Percentiles rank a stretch among this genome's conserved stretches.
phyloP scores from a whole-genome alignment of 2,329 filamentous ascomycete species.

The Aspergillus sp. region DNA sequence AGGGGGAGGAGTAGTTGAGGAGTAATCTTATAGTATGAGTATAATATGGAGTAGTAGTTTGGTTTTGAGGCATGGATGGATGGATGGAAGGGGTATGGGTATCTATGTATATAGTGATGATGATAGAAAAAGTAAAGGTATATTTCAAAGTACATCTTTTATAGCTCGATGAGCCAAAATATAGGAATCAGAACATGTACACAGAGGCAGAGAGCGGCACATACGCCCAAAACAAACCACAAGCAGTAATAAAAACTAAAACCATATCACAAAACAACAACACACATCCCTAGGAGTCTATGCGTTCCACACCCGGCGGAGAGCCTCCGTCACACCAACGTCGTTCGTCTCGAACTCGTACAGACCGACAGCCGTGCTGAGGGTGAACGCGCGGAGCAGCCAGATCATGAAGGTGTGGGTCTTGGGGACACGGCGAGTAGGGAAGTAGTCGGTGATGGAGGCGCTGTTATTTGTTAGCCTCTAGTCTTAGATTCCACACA shows the following conservation, averaged over 20 bases:
- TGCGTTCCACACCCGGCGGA: slow-evolving; percentile 88
- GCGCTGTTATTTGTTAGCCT: slow-evolving; percentile 47
- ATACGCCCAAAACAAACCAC: slow-evolving; percentile 24
- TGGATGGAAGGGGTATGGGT: too few relatives aligned
- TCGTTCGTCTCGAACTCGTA: slow-evolving; percentile 99
- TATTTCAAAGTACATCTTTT: slow-evolving; percentile 19
- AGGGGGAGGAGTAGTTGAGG: slow-evolving; percentile 1
- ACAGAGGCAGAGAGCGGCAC: slow-evolving; percentile 28
- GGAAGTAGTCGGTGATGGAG: slow-evolving; percentile 89
- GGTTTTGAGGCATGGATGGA: too few relatives aligned
- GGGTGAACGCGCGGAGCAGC: slow-evolving; percentile 75
- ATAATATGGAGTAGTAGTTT: too few relatives aligned
- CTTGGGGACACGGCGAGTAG: slow-evolving; percentile 67
- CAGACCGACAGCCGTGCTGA: slow-evolving; percentile 80
- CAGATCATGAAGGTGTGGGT: slow-evolving; percentile 70
- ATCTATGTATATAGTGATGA: background rate
- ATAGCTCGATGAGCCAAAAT: slow-evolving; percentile 15
- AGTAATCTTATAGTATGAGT: too few relatives aligned
- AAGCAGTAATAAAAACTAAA: slow-evolving; percentile 19
- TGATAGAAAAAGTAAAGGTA: too few relatives aligned
- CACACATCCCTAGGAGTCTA: slow-evolving; percentile 32
- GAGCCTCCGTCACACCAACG: slow-evolving; percentile 85
- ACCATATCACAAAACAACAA: slow-evolving; percentile 26
- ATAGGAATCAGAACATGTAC: slow-evolving; percentile 34
- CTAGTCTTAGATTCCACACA: background rate